Base-by-base conservation (phyloP, 1,139 yeast genomes). In the Hyphopichia pseudoburtonii region DNA sequence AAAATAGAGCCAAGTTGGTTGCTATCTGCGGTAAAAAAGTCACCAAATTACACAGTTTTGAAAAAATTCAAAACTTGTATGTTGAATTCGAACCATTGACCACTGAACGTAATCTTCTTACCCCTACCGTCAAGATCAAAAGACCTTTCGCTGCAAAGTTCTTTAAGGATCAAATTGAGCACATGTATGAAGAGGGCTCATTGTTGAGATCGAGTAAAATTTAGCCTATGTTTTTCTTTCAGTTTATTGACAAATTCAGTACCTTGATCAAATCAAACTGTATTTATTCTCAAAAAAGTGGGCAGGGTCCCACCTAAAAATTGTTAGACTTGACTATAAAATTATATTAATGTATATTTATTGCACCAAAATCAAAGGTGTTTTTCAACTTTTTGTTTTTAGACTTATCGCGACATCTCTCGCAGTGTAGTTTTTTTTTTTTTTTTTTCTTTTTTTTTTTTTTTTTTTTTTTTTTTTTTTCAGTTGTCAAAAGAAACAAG, bases 51-150 rank as follows among this genome's bases (percentile, higher is more conserved):
- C 58, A 55, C 40, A 67, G 73, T 2, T 62, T 64, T 43, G 75
- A 70, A 47, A 60, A 55, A 32, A 43, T 70, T 21, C 70, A 66
- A 44, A 70, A 70, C 37, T 42, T 68, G 15, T 52, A 46, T 28
- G 43, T 69, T 17, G 67, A 52, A 17, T 45, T 62, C 38, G 72
- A 70, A 43, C 76, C 76, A 3, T 63, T 70, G 48, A 64, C 60
- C 12, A 51, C 66, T 30, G 71, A 62, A 36, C 52, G 67, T 27
- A 60, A 65, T 33, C 64, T 67, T 15, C 62, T 70, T 11, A 70
- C 76, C 1, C 74, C 74, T 12, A 70, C 74, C 1, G 50, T 62
- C 48, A 69, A 70, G 48, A 50, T 70, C 34, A 67, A 63, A 46
- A 54, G 74, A 44, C 70, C 66, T 1, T 33, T 66, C 18, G 72